These are phyloP conservation scores for Debaryomycetaceae sp. DNA, from an alignment of 1,139 yeast genomes.

Conservation along the genomic window DNA sequence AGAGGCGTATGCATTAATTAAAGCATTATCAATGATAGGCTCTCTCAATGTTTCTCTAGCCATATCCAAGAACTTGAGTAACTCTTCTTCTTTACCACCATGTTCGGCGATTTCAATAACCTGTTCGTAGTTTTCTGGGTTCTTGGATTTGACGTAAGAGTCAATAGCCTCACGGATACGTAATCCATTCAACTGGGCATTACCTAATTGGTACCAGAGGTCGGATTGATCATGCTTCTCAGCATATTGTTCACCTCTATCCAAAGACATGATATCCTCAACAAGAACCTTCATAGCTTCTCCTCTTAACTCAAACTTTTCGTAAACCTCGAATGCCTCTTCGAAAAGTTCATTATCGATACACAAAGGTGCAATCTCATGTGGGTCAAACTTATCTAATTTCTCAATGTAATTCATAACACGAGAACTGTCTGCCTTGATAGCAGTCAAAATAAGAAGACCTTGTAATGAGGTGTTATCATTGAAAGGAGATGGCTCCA, in stretches of 20 bases:
- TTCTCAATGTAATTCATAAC: constrained; percentile 83
- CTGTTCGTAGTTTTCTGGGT: constrained; percentile 85
- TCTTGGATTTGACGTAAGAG: constrained; percentile 85
- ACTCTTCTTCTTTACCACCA: constrained; percentile 94
- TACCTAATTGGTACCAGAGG: constrained; percentile 93
- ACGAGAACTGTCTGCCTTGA: constrained; percentile 88
- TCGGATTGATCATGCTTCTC: constrained; percentile 84
- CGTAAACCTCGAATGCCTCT: constrained; percentile 92
- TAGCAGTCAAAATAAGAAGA: constrained; percentile 85
- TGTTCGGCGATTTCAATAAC: constrained; percentile 95
- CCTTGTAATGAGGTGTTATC: constrained; percentile 96
- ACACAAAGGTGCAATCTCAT: constrained; percentile 91
- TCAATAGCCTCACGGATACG: constrained; percentile 89
- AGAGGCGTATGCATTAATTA: constrained; percentile 82
- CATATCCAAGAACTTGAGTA: constrained; percentile 82
- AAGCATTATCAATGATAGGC: constrained; percentile 88
- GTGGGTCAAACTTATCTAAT: constrained; percentile 86
- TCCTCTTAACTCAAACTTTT: constrained; percentile 72
- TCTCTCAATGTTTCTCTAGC: constrained; percentile 94
- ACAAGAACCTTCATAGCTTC: constrained; percentile 90
- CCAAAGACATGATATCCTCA: constrained; percentile 90
- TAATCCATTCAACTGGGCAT: constrained; percentile 92
- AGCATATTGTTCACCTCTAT: constrained; percentile 91
- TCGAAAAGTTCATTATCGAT: constrained; percentile 84
- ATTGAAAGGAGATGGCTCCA: constrained; percentile 95